phyloP scores from a whole-genome alignment of 2,329 filamentous ascomycete species.

The Fusarium tuaranense region DNA sequence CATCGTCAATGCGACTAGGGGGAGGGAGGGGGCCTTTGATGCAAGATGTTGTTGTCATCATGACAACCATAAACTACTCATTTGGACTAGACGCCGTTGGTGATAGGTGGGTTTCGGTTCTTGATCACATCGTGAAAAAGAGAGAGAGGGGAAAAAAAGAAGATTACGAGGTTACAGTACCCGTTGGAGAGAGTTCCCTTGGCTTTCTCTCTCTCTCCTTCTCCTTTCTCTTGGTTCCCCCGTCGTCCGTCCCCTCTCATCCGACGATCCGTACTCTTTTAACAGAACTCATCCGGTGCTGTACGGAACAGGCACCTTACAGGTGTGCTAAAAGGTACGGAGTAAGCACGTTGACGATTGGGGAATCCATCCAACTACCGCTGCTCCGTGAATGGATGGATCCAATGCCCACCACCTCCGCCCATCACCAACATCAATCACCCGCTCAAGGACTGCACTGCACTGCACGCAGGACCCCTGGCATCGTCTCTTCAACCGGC shows the following conservation, averaged over 20 bases:
- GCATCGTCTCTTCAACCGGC: slow-evolving; percentile 26
- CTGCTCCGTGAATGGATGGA: background rate
- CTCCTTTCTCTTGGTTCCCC: slow-evolving; percentile 3
- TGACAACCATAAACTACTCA: slow-evolving; percentile 27
- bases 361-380: slow-evolving; percentile 8
- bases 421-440: slow-evolving; percentile 7
- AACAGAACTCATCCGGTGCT: background rate
- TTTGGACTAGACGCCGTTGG: slow-evolving; percentile 34
- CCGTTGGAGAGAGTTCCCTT: background rate
- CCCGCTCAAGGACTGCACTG: background rate
- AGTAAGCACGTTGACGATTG: background rate
- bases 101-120: slow-evolving; percentile 25
- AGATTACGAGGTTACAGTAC: slow-evolving; percentile 31
- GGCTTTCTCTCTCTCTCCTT: slow-evolving; percentile 5
- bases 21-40: background rate
- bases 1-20: slow-evolving; percentile 8
- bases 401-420: background rate
- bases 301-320: background rate
- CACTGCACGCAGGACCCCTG: slow-evolving; percentile 24
- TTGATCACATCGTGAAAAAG: slow-evolving; percentile 10
- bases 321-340: background rate
- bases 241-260: slow-evolving; percentile 1
- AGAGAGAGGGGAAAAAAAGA: background rate
- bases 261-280: slow-evolving; percentile 10
- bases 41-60: slow-evolving; percentile 28